Evolutionary conservation across 2,329 filamentous ascomycete genomes (phyloP).

Genomic region (Aspergillus sp.): DNA sequence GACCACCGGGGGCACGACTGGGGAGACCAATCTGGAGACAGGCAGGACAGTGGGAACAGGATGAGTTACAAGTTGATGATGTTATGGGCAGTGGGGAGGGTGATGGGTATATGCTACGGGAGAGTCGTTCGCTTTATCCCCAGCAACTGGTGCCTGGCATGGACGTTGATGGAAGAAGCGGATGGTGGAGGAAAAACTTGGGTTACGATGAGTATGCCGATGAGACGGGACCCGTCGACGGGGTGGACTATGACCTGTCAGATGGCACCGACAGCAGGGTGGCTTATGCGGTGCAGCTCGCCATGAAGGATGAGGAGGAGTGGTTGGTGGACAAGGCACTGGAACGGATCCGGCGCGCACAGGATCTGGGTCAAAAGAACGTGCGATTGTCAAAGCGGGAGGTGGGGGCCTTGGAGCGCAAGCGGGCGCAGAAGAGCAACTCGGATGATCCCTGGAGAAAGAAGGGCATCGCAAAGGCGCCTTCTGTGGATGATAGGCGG

Average conservation of each 20-base stretch:
- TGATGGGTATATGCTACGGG: slow-evolving; percentile 31
- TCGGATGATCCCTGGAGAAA: slow-evolving; percentile 10
- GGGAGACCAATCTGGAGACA: slow-evolving; percentile 58
- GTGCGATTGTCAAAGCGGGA: slow-evolving; percentile 78
- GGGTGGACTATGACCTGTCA: slow-evolving; percentile 49
- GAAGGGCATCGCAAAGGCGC: neutral
- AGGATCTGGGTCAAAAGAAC: slow-evolving; percentile 69
- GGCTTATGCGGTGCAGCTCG: slow-evolving; percentile 47
- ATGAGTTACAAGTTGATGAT: slow-evolving; percentile 36
- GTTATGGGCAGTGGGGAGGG: slow-evolving; percentile 35
- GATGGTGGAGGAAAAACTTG: slow-evolving; percentile 30
- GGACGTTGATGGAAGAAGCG: slow-evolving; percentile 22
- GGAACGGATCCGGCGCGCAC: slow-evolving; percentile 73
- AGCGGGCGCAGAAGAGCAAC: slow-evolving; percentile 51
- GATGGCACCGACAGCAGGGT: slow-evolving; percentile 46
- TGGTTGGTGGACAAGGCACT: slow-evolving; percentile 72
- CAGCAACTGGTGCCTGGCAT: slow-evolving; percentile 29
- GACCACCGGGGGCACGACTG: slow-evolving; percentile 85
- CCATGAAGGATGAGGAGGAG: slow-evolving; percentile 65
- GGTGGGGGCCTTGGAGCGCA: slow-evolving; percentile 71
- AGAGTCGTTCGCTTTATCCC: slow-evolving; percentile 14
- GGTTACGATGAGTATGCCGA: slow-evolving; percentile 46
- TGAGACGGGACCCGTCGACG: slow-evolving; percentile 39
- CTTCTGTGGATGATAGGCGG: neutral
- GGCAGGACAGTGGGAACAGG: slow-evolving; percentile 49